Conservation (phyloP, 768 basidiomycete species). For the Suillus hirtellus region DNA sequence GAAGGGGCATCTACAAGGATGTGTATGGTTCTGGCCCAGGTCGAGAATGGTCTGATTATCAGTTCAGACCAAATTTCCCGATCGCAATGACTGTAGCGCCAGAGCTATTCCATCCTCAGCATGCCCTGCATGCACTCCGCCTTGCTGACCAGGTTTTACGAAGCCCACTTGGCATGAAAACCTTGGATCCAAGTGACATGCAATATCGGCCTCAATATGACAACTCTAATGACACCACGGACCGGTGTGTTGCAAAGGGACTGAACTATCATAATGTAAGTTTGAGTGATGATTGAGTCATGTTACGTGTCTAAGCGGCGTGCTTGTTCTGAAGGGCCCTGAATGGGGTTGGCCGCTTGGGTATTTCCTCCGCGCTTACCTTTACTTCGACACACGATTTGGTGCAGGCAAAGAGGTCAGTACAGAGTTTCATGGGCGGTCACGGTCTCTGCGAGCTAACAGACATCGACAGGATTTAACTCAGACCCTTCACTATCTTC, state of each 20-base stretch:
- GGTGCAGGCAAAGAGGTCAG: slow-evolving; percentile 71
- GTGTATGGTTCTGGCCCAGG: slow-evolving; percentile 87
- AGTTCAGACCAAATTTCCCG: slow-evolving; percentile 90
- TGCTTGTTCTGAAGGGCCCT: slow-evolving; percentile 57
- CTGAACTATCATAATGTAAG: slow-evolving; percentile 90
- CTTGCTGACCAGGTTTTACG: slow-evolving; percentile 81
- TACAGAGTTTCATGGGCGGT: slow-evolving; percentile 17
- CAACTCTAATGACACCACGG: slow-evolving; percentile 89
- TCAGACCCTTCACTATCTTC: slow-evolving; percentile 78
- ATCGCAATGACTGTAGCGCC: slow-evolving; percentile 98
- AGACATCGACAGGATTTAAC: slow-evolving; percentile 52
- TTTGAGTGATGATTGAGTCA: slow-evolving; percentile 11
- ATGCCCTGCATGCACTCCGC: slow-evolving; percentile 77
- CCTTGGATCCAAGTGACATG: slow-evolving; percentile 81
- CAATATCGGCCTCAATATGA: slow-evolving; percentile 93
- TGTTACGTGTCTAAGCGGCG: slow-evolving; percentile 21
- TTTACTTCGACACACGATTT: slow-evolving; percentile 76
- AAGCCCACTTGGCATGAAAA: slow-evolving; percentile 96
- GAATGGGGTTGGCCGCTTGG: slow-evolving; percentile 97
- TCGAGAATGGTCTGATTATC: slow-evolving; percentile 97
- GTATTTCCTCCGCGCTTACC: slow-evolving; percentile 92
- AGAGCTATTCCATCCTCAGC: slow-evolving; percentile 82
- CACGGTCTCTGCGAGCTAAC: background rate
- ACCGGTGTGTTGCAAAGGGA: slow-evolving; percentile 85
- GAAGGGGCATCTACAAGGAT: slow-evolving; percentile 98